Conservation (phyloP, 2,329 filamentous ascomycete species). For the Didymella sp. region DNA sequence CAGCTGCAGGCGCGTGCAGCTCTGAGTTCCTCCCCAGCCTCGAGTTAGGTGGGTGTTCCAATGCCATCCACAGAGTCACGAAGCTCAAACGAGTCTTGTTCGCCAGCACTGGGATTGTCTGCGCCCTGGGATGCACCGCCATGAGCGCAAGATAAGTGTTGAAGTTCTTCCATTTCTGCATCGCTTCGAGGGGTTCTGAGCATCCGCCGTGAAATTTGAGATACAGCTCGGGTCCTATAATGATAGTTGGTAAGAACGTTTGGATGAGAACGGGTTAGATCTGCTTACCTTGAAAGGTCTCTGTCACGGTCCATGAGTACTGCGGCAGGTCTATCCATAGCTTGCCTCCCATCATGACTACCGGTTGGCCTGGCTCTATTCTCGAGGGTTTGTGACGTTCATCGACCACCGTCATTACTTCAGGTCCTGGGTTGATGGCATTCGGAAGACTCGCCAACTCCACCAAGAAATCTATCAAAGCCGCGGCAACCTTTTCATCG, state of each 20-base stretch:
- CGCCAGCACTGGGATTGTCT: constrained; percentile 8
- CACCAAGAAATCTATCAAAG: constrained; percentile 8
- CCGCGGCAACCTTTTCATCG: neutral
- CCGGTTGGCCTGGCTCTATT: neutral
- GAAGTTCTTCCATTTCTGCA: constrained; percentile 10
- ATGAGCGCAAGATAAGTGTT: constrained; percentile 15
- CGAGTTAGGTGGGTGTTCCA: constrained; percentile 4
- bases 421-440: constrained; percentile 6
- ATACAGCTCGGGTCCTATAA: constrained; percentile 3
- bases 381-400: neutral
- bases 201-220: neutral
- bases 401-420: neutral
- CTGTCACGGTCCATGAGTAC: neutral
- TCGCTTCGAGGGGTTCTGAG: neutral
- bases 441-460: constrained; percentile 18
- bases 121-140: constrained; percentile 2
- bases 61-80: constrained; percentile 2
- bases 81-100: neutral
- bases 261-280: neutral
- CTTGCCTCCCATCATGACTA: neutral
- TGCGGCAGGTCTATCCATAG: constrained; percentile 14
- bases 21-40: constrained; percentile 5
- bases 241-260: neutral
- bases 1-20: constrained; percentile 16
- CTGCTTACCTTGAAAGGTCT: constrained; percentile 14